phyloP scores from a whole-genome alignment of 2,329 filamentous ascomycete genomes.

The Cladosporium sp. region DNA sequence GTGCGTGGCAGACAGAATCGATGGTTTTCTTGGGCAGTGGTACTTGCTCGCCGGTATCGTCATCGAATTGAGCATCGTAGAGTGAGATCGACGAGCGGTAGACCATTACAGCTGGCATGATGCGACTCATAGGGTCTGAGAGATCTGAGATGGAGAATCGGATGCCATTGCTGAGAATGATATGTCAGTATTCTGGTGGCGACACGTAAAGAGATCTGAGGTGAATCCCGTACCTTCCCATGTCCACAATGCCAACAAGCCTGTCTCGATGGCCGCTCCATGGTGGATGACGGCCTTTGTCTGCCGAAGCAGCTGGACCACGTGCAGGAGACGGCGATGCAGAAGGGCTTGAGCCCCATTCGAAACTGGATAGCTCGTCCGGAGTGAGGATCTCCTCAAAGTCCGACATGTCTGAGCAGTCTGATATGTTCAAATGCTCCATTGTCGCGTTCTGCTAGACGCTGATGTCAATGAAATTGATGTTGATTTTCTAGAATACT shows the following conservation, averaged over 20 bases:
- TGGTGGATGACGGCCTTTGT: conserved; percentile 3
- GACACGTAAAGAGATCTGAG: no score
- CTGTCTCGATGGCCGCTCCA: conserved; percentile 14
- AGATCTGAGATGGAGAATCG: conserved; percentile 85
- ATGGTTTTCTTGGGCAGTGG: conserved; percentile 59
- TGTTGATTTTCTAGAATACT: no score
- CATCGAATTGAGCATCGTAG: conserved; percentile 65
- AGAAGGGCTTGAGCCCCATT: conserved; percentile 2
- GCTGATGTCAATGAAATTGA: no score
- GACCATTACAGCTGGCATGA: conserved; percentile 71
- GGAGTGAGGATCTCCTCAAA: conserved; percentile 11
- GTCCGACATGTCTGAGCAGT: conserved; percentile 1
- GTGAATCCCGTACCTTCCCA: conserved; percentile 37
- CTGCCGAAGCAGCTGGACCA: not conserved
- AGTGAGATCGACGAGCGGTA: conserved; percentile 77
- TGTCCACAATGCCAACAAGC: conserved; percentile 15
- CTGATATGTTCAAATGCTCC: conserved; percentile 1
- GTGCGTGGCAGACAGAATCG: conserved; percentile 56
- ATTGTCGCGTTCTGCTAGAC: not conserved
- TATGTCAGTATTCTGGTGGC: no score
- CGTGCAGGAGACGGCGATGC: not conserved
- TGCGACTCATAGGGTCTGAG: conserved; percentile 63
- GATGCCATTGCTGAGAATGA: conserved; percentile 69
- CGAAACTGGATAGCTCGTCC: conserved; percentile 4
- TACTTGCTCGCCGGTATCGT: conserved; percentile 34